Evolutionary conservation across 2,329 filamentous ascomycete species (phyloP), one percentile per base, ranked within the genome.

Genomic region (Kalmusia sp.): DNA sequence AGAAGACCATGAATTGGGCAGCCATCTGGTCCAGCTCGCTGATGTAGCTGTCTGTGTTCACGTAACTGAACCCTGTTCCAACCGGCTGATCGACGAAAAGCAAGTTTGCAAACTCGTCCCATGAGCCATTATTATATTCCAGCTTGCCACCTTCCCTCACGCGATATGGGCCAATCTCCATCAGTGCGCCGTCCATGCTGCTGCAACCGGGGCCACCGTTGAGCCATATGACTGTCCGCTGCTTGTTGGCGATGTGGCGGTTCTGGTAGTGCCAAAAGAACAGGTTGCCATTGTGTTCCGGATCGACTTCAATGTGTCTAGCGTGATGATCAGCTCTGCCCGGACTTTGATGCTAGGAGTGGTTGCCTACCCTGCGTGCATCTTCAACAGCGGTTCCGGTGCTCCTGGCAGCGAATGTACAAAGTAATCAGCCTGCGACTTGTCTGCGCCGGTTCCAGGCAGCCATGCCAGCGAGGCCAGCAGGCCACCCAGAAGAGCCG

Each of bases 251-350:
- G 63, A 99, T 96, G 74, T 99, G 95, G 63, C 91, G 85, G 72
- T 98, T 98, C 72, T 96, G 87, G 72, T 91, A 97, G 70, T 97
- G 91, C 95, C 95, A 99, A 81, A 99, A 99, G 82, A 98, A 99
- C 15, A 99, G 79, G 75, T 98, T 96, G 64, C 92, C 93, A 72
- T 98, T 92, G 73, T 89, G 85, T 62, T 92, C 87, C 17, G 89
- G 85, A 28, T 87, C 90, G 67, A 99, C 84, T 77, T 98, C 93
- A 74, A 99, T 89, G 79, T 99, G 95, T 49, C 92, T 96, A 71
- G 15, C 15, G 41, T 65, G 58, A 55, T 24, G 17, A n/a, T 19
- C 31, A 39, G 7, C 9, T 15, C 25, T 9, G 28, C 49, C 62
- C 38, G 50, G 57, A 54, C 62, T n/a, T 11, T 5, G 4, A 25